Evolutionary conservation across 2,329 filamentous ascomycete species (phyloP), one percentile per base, ranked within the genome.

Genomic region (Fusarium abutilonis): DNA sequence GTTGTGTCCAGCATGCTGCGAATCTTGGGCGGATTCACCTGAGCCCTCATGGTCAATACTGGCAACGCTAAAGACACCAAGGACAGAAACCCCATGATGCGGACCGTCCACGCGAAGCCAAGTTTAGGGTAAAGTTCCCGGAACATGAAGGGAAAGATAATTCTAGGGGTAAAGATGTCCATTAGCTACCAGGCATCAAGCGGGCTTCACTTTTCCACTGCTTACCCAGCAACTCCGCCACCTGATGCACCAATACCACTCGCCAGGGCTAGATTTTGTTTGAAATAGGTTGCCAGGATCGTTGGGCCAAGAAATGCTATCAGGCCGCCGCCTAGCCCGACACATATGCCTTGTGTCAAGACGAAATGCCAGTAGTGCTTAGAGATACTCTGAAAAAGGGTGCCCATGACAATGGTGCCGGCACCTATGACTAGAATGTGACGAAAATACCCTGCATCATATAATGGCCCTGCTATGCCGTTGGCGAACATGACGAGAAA

Each of bases 381-480:
- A 2, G 31, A 32, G 11, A 43, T 15, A 15, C 10, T 8, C 7
- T 23, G 29, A 1, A 75, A 75, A 48, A 80, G 71, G 31, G 74
- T 69, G 11, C 77, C 75, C 17, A 79, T 65, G 23, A 76, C 72
- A 29, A 79, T 10, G 13, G 13, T 10, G 13, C 11, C 11, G 11
- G 13, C 6, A 14, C 31, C 31, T 4, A 14, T 11, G 6, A 32
- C 31, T 6, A 32, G 31, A 14, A 32, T 11, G 10, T 32, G 11
- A 13, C 13, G 10, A 9, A 4, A 32, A 14, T 32, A 11, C 1
- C 31, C 31, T 13, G 31, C 31, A 14, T 32, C 31, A 13, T 10
- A 13, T 14, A 11, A 10, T 6, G 10, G 31, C 3, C 31, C 31
- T 6, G 31, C 11, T 6, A 32, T 13, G 6, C 10, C 11, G 31